A percentile compares a stretch with the other conserved stretches of the same genome.
Evolutionary conservation across 441 rosid genomes (phyloP).

Genomic region (Erodium chrysanthum): DNA sequence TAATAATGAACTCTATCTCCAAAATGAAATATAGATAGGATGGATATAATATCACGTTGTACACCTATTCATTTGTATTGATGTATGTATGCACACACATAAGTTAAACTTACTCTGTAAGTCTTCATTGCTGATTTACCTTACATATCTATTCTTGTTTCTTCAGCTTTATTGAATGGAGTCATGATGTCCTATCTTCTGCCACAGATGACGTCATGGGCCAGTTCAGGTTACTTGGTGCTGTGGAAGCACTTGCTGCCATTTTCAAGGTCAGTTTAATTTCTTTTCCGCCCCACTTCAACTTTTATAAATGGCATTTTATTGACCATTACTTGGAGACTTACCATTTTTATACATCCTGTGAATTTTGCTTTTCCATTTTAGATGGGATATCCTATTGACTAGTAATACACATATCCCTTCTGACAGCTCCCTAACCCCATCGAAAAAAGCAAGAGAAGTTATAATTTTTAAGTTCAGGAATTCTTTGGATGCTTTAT

Average conservation of each 20-base stretch:
- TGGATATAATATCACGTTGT: neutral
- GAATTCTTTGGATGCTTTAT: neutral
- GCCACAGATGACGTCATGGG: slow-evolving; percentile 44
- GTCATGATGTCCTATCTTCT: slow-evolving; percentile 62
- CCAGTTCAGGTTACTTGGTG: slow-evolving; percentile 71
- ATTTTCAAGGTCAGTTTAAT: slow-evolving; percentile 61
- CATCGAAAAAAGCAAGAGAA: neutral
- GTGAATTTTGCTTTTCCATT: neutral
- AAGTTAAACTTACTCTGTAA: slow-evolving; percentile 3
- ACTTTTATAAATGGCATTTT: neutral
- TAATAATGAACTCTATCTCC: neutral
- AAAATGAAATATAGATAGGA: neutral
- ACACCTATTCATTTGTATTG: neutral
- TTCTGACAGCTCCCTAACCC: neutral
- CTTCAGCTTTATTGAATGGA: slow-evolving; percentile 74
- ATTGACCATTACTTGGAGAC: neutral
- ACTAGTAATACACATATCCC: neutral
- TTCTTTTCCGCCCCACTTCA: slow-evolving; percentile 8
- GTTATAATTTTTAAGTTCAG: neutral
- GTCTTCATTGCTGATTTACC: slow-evolving; percentile 2
- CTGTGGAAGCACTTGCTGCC: slow-evolving; percentile 72
- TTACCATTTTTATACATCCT: neutral
- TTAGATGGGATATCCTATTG: neutral
- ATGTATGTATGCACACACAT: neutral
- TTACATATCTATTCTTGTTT: slow-evolving; percentile 14